Evolutionary conservation across 192 early-diverging fungal genomes (phyloP), one percentile per base, ranked within the genome.

Genomic region (Coemansia sp.): DNA sequence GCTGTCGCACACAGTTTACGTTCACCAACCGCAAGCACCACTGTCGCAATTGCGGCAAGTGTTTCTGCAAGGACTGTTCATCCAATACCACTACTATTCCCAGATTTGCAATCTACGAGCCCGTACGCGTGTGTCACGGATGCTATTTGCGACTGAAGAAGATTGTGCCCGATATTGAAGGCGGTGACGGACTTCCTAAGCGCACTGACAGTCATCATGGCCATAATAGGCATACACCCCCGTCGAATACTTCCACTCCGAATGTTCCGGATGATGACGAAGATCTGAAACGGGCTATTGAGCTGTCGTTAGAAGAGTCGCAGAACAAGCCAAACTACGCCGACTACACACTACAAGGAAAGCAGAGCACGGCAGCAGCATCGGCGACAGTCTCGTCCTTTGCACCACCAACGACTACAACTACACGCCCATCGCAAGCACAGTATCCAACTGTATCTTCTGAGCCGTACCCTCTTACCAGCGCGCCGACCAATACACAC

Each of bases 1-100:
- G 97, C 49, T 99, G 97, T 74, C 85, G 97, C 55, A 92, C 93
- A 1, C 65, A 80, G 8, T 99, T 99, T 65, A 97, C 96, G 18
- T 82, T 94, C 3, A 93, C 95, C 41, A 98, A 95, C 74, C 86
- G 97, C 60, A 97, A 98, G 74, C 97, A 99, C 73, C 97, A 99
- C 78, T 99, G 97, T 67, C 90, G 97, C 71, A 92, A 95, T 66
- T 99, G 97, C 73, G 97, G 97, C 16, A 79, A 89, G 32, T 94
- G 93, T 19, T 98, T 92, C 65, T 98, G 96, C 79, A 85, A 91
- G 21, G 84, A 91, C 54, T 99, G 97, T 73, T 98, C 95, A 8
- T 89, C 92, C 34, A 97, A 96, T 78, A 89, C 69, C 5, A 79
- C 91, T 50, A 70, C 94, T 5, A 78, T 99, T 53, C 92, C 94